Evolutionary conservation across 2,329 filamentous ascomycete genomes (phyloP).

Genomic region (Uncinocarpus reesii): DNA sequence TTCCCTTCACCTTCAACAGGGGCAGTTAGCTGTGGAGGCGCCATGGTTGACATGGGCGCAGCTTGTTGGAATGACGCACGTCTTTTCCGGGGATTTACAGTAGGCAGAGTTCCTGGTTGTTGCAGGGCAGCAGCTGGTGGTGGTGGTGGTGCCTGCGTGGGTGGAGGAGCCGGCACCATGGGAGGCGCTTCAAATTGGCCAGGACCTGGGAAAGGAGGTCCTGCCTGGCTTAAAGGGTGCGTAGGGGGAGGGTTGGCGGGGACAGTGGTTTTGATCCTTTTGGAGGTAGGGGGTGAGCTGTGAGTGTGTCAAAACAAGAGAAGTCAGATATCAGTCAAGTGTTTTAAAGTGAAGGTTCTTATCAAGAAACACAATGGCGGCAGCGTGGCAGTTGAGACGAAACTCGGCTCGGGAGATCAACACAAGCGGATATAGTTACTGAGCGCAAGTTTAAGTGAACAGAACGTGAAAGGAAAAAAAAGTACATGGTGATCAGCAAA

Average conservation of each 20-base stretch:
- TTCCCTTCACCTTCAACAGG: conserved; percentile 25
- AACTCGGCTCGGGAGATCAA: conserved; percentile 9
- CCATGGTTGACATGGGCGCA: conserved; percentile 30
- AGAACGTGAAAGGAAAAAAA: background rate
- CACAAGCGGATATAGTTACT: conserved; percentile 10
- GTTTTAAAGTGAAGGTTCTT: conserved; percentile 8
- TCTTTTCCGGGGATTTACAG: conserved; percentile 37
- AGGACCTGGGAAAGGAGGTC: conserved; percentile 29
- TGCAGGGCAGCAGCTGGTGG: conserved; percentile 20
- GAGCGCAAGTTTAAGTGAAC: background rate
- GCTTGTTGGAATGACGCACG: conserved; percentile 32
- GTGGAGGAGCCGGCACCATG: conserved; percentile 28
- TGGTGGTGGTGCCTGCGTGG: conserved; percentile 19
- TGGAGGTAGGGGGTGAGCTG: conserved; percentile 35
- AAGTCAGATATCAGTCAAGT: conserved; percentile 14
- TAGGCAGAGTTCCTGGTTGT: conserved; percentile 21
- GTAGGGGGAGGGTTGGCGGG: conserved; percentile 27
- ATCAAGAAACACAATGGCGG: conserved; percentile 6
- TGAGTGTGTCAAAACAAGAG: conserved; percentile 11
- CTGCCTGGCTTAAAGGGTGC: conserved; percentile 31
- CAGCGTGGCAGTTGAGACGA: background rate
- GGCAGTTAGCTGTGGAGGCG: conserved; percentile 25
- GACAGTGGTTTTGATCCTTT: conserved; percentile 34
- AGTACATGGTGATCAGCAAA: conserved; percentile 6
- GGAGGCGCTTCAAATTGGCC: conserved; percentile 30